Evolutionary conservation across 768 basidiomycete species (phyloP).

Genomic region (Mycena sanguinolenta): DNA sequence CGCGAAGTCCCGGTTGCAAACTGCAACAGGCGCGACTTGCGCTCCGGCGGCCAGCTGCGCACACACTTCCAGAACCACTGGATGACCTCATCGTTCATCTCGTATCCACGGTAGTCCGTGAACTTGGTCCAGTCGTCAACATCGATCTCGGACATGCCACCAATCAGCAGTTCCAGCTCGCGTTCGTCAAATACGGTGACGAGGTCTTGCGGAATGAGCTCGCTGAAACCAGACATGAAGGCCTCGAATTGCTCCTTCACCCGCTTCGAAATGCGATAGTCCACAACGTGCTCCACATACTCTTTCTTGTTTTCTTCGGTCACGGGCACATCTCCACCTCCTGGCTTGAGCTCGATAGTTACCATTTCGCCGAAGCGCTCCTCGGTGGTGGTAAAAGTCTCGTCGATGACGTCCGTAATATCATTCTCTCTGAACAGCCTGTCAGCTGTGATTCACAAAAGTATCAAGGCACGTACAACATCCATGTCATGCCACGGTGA

Average conservation of each 20-base stretch:
- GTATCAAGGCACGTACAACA: slow-evolving; percentile 79
- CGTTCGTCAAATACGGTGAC: slow-evolving; percentile 99
- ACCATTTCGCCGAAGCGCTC: slow-evolving; percentile 99
- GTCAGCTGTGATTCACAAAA: slow-evolving; percentile 35
- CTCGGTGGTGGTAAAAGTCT: slow-evolving; percentile 96
- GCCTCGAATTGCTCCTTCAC: slow-evolving; percentile 99
- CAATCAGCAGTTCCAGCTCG: slow-evolving; percentile 96
- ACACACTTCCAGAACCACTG: slow-evolving; percentile 99
- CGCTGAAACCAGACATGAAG: slow-evolving; percentile 99
- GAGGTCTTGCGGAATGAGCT: slow-evolving; percentile 97
- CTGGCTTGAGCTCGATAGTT: slow-evolving; percentile 93
- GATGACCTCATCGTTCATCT: slow-evolving; percentile 95
- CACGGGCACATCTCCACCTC: slow-evolving; percentile 87
- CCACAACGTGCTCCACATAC: slow-evolving; percentile 94
- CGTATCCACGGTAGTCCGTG: slow-evolving; percentile 98
- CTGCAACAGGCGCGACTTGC: slow-evolving; percentile 95
- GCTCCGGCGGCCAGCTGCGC: slow-evolving; percentile 96
- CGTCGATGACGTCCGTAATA: slow-evolving; percentile 97
- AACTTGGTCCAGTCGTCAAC: slow-evolving; percentile 99
- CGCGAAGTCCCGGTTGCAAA: slow-evolving; percentile 98
- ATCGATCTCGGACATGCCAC: slow-evolving; percentile 99
- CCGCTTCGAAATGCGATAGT: slow-evolving; percentile 96
- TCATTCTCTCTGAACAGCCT: slow-evolving; percentile 86
- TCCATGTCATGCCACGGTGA: slow-evolving; percentile 97
- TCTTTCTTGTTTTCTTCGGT: slow-evolving; percentile 99